Conservation (phyloP, 106 monocot genomes). For the Agapanthus africanus region DNA sequence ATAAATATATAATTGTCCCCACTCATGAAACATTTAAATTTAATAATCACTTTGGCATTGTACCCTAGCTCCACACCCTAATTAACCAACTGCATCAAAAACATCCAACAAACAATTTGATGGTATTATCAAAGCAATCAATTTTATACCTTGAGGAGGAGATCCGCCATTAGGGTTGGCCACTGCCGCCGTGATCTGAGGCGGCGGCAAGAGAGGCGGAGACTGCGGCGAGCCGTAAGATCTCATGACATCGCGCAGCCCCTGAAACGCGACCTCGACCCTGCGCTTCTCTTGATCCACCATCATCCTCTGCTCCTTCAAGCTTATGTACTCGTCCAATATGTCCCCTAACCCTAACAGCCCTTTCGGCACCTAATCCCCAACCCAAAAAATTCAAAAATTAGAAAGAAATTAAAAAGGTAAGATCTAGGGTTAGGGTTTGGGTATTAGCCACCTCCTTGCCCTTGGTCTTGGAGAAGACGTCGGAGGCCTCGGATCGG, state of each 20-base stretch:
- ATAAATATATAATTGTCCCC: no score
- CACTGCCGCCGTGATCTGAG: neutral
- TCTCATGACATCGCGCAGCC: slow-evolving; percentile 45
- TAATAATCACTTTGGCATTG: no score
- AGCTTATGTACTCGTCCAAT: slow-evolving; percentile 64
- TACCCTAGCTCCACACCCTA: no score
- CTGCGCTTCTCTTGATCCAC: slow-evolving; percentile 54
- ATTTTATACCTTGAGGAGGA: slow-evolving; percentile 15
- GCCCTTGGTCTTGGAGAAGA: slow-evolving; percentile 53
- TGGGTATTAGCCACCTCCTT: no score
- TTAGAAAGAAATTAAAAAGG: neutral
- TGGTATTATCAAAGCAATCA: no score
- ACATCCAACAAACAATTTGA: neutral
- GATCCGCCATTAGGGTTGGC: slow-evolving; percentile 14
- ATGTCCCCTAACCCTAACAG: slow-evolving; percentile 54
- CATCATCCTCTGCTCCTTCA: slow-evolving; percentile 59
- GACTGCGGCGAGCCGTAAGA: slow-evolving; percentile 22
- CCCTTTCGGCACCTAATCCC: slow-evolving; percentile 43
- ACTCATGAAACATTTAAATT: no score
- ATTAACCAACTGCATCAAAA: no score
- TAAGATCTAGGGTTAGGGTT: neutral
- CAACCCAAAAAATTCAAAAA: neutral
- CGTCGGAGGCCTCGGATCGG: slow-evolving; percentile 57
- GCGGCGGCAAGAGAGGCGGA: neutral
- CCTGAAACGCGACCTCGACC: slow-evolving; percentile 42